Evolutionary conservation across 305 asterid species (phyloP).

Genomic region (Fraxinus ornus): DNA sequence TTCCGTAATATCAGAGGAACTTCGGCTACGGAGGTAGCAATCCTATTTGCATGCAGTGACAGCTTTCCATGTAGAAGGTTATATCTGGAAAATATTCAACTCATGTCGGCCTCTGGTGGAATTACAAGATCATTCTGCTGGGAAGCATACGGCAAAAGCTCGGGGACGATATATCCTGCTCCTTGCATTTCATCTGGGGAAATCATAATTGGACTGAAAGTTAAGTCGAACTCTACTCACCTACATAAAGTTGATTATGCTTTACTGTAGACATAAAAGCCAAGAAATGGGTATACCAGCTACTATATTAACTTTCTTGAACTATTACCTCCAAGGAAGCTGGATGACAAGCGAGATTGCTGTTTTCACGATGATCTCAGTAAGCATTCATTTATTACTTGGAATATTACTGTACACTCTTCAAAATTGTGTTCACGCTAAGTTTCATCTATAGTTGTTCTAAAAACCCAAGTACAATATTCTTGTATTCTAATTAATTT

Average conservation of each 20-base stretch:
- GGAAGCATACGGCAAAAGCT: constrained; percentile 65
- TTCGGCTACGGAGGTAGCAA: constrained; percentile 63
- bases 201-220: constrained; percentile 28
- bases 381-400: neutral
- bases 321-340: neutral
- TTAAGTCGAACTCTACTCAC: constrained; percentile 31
- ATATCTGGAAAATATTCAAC: constrained; percentile 51
- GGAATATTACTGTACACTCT: neutral
- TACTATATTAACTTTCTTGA: neutral
- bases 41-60: constrained; percentile 66
- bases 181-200: constrained; percentile 55
- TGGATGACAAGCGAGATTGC: neutral
- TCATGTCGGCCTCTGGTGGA: constrained; percentile 33
- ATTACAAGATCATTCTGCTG: constrained; percentile 60
- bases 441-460: neutral
- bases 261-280: constrained; percentile 13
- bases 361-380: neutral
- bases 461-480: neutral
- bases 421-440: neutral
- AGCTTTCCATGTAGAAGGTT: constrained; percentile 57
- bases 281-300: neutral
- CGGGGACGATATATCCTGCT: constrained; percentile 47
- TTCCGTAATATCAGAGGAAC: constrained; percentile 59
- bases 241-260: constrained; percentile 22
- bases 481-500: neutral